These are phyloP conservation scores for Coemansia sp. DNA, from an alignment of 192 early-diverging fungal species.

Conservation along the genomic window DNA sequence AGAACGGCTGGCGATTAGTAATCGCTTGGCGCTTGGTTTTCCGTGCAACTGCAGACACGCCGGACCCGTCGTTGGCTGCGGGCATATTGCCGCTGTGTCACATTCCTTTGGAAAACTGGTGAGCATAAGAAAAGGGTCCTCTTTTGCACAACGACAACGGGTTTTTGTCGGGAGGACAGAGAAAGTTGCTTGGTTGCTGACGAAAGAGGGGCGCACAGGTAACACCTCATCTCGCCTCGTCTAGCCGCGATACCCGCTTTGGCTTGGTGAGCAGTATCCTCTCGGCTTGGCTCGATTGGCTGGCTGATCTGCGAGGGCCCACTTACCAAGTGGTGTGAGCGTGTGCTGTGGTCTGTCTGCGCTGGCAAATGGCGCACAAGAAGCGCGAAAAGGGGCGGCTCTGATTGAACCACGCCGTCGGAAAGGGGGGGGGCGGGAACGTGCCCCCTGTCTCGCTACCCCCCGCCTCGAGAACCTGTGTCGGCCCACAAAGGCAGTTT, in stretches of 20 bases:
- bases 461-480: background rate
- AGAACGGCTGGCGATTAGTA: too few relatives aligned
- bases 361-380: background rate
- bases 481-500: background rate
- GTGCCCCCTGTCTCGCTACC: background rate
- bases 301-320: too few relatives aligned
- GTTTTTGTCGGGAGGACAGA: too few relatives aligned
- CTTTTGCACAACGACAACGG: too few relatives aligned
- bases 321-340: too few relatives aligned
- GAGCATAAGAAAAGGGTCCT: too few relatives aligned
- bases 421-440: background rate
- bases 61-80: too few relatives aligned
- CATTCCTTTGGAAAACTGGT: too few relatives aligned
- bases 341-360: too few relatives aligned
- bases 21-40: too few relatives aligned
- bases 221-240: background rate
- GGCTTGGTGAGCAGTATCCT: background rate
- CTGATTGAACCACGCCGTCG: background rate
- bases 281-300: background rate
- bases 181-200: background rate
- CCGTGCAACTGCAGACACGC: too few relatives aligned
- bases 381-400: background rate
- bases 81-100: too few relatives aligned
- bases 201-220: background rate
- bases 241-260: slow-evolving; percentile 4